Percentiles rank a stretch among this genome's conserved stretches.
Evolutionary conservation across 345 rosid genomes (phyloP).

Genomic region (Hibiscus trionum): DNA sequence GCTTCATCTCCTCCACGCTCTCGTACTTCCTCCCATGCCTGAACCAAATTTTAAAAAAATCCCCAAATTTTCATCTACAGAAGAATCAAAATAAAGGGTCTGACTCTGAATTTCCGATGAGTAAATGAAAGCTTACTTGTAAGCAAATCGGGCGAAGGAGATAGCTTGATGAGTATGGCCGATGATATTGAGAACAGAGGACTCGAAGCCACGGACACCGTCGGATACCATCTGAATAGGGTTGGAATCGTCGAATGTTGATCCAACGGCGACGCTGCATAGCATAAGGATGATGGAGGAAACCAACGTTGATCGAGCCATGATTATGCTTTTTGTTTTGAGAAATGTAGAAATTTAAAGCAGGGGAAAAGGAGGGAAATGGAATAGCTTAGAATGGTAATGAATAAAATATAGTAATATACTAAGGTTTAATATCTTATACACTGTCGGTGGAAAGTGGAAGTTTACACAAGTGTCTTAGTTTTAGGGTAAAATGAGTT

Average conservation of each 20-base stretch:
- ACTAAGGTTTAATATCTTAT: no score
- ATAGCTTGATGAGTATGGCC: slow-evolving; percentile 49
- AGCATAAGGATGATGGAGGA: slow-evolving; percentile 24
- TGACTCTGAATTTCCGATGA: not conserved
- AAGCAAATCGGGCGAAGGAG: slow-evolving; percentile 72
- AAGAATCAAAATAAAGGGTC: not conserved
- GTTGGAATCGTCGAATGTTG: slow-evolving; percentile 63
- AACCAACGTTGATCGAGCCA: slow-evolving; percentile 30
- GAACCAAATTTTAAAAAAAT: not conserved
- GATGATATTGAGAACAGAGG: slow-evolving; percentile 43
- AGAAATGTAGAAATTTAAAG: not conserved
- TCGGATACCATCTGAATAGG: slow-evolving; percentile 45
- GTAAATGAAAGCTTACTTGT: slow-evolving; percentile 29
- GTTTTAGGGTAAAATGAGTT: no score
- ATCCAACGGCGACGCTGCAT: slow-evolving; percentile 25
- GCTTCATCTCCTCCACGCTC: slow-evolving; percentile 64
- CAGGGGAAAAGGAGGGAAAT: not conserved
- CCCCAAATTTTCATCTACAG: not conserved
- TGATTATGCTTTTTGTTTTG: not conserved
- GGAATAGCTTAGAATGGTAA: no score
- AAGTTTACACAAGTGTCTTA: no score
- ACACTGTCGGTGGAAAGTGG: no score
- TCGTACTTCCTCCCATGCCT: slow-evolving; percentile 72
- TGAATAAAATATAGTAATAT: no score
- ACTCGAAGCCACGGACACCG: slow-evolving; percentile 43